Base-by-base conservation (phyloP, 2,329 filamentous ascomycete genomes). In the Aspergillus pseudoterreus region DNA sequence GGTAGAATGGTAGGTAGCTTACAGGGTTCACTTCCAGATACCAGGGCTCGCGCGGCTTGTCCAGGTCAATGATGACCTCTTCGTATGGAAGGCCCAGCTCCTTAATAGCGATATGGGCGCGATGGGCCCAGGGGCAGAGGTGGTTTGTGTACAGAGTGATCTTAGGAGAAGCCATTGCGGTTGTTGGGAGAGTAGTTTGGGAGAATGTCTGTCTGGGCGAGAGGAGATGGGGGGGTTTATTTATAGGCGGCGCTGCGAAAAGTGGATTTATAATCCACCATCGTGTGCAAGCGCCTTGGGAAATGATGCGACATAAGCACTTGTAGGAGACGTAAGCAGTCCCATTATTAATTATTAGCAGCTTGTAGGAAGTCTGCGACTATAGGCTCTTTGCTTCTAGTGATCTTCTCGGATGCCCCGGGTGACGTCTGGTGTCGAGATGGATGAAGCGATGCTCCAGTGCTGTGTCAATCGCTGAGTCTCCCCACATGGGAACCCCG, bases 21-120 rank as follows among this genome's bases (percentile, higher is more conserved):
- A 79, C 78, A 2, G 88, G 88, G 74, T 92, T 92, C 66, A 94
- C 74, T 47, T 85, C 76, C 8, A 94, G 80, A 66, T 92, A 94
- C 76, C 85, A 88, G 35, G 81, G 75, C 24, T 86, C 83, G 9
- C 89, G 83, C 0, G 89, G 88, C 9, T 71, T 79, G 59, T 73
- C 70, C 43, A 94, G 78, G 66, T 92, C 86, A 60, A 95, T 87
- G 51, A 83, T 82, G 54, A 88, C 83, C 58, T 90, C 84, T 51
- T 88, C 83, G 61, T 82, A 88, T 0, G 81, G 75, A 27, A 91
- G 64, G 10, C 78, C 77, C 11, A 87, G 79, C 64, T 90, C 87
- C 27, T 80, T 77, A 22, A 91, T 78, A 5, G 80, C 80, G 53
- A 90, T 89, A 61, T 91, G 85, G 1, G 83, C 87, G 33, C 90